Base-by-base conservation (phyloP, 768 basidiomycete species). In the Phlegmacium glaucopus region DNA sequence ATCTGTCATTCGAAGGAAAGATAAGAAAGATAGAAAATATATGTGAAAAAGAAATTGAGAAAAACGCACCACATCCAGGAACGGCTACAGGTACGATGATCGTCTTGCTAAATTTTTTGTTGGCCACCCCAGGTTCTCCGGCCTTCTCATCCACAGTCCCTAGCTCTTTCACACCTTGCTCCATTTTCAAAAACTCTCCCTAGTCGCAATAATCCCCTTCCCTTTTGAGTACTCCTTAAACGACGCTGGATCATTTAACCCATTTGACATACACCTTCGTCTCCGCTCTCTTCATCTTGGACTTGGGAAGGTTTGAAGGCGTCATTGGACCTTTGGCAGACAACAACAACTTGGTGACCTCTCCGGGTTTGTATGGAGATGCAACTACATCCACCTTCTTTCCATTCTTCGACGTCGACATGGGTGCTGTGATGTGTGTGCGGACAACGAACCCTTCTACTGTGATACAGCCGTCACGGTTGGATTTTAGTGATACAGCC, bases 361-460 rank as follows among this genome's bases (percentile, higher is more conserved):
- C 95, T 47, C 87, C 90, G 1, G 83, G 66, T 0, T 74, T 63
- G 60, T 97, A 96, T 1, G 93, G 94, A 1, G 79, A 76, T 13
- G n/a, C n/a, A n/a, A n/a, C n/a, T n/a, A n/a, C n/a, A n/a, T 61
- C 66, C 46, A 57, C 58, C 10, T 25, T 16, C 27, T 15, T 13
- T 29, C 44, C 44, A 0, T 60, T 49, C 9, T 54, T 53, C 6
- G 51, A 58, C 1, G 60, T 62, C 22, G 54, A 92, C 80, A 50
- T 73, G 75, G 2, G 86, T 86, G 49, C 94, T 83, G 9, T 58
- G n/a, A n/a, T n/a, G n/a, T n/a, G n/a, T n/a, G n/a, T n/a, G n/a
- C n/a, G n/a, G n/a, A n/a, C n/a, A n/a, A 98, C 94, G 61, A 97
- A 97, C 3, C 94, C 95, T 61, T 97, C 94, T 28, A 97, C 80